Conservation (phyloP, 176 grass and related monocot genomes). For the Oryza punctata region DNA sequence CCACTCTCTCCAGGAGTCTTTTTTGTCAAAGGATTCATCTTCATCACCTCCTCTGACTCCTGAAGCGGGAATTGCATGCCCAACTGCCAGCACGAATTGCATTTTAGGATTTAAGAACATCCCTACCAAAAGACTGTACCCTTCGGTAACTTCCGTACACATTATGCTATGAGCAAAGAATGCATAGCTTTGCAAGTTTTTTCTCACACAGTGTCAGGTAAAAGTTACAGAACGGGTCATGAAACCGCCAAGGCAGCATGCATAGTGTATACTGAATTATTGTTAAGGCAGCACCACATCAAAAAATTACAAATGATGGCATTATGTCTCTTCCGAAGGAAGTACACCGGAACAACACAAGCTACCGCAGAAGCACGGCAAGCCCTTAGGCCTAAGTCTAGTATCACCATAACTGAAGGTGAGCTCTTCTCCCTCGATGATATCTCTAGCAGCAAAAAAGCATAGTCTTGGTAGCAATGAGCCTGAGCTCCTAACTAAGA, state of each 20-base stretch:
- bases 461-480: slow-evolving; percentile 85
- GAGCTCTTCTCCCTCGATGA: slow-evolving; percentile 68
- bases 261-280: not conserved
- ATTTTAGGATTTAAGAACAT: not conserved
- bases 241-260: not conserved
- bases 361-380: slow-evolving; percentile 72
- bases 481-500: slow-evolving; percentile 71
- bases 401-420: slow-evolving; percentile 73
- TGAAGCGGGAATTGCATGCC: slow-evolving; percentile 18
- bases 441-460: slow-evolving; percentile 68
- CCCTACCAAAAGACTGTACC: not conserved
- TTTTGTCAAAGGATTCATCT: not conserved
- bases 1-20: not conserved
- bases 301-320: not conserved
- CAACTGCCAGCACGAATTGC: slow-evolving; percentile 10
- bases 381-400: slow-evolving; percentile 42
- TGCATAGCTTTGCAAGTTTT: not conserved
- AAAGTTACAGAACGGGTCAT: not conserved
- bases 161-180: not conserved
- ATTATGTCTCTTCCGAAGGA: slow-evolving; percentile 80
- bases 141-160: not conserved
- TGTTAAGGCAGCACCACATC: not conserved
- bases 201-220: not conserved
- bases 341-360: slow-evolving; percentile 59
- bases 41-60: no score